A percentile compares a stretch with the other conserved stretches of the same genome.
These are phyloP conservation scores for Apiospora marii DNA, from an alignment of 2,329 filamentous ascomycete genomes.

Conservation along the genomic window DNA sequence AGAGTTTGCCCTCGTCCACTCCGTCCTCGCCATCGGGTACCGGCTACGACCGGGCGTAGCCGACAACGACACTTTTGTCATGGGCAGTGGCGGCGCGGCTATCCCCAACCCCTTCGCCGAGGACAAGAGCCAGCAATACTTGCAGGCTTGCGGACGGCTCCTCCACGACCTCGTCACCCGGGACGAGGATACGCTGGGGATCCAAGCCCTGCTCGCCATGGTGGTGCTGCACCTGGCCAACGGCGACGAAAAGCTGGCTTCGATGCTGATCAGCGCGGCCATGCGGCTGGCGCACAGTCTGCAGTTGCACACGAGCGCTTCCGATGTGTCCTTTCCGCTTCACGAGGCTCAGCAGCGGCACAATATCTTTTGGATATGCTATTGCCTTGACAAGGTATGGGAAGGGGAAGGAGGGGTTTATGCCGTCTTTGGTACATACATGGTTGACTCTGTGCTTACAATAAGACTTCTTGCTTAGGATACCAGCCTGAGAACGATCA, in stretches of 20 bases:
- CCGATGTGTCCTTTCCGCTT: constrained; percentile 35
- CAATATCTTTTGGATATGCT: constrained; percentile 52
- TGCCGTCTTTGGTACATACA: no score
- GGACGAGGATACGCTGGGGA: constrained; percentile 47
- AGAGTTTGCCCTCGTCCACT: constrained; percentile 49
- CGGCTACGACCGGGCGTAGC: constrained; percentile 30
- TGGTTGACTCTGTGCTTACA: not conserved
- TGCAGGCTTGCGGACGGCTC: constrained; percentile 48
- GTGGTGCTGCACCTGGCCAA: constrained; percentile 48
- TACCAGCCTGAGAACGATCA: constrained; percentile 46
- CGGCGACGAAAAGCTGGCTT: constrained; percentile 46
- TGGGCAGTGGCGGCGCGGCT: constrained; percentile 26
- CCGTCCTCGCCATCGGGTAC: constrained; percentile 48
- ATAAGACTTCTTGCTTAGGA: constrained; percentile 34
- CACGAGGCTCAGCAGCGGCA: constrained; percentile 45
- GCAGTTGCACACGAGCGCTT: constrained; percentile 43
- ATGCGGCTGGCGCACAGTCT: constrained; percentile 48
- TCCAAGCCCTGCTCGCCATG: constrained; percentile 50
- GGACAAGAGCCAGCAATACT: constrained; percentile 37
- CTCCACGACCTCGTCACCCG: constrained; percentile 48
- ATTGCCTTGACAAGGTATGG: constrained; percentile 49
- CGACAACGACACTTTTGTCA: constrained; percentile 1
- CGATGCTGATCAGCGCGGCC: constrained; percentile 49
- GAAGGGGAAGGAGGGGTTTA: not conserved
- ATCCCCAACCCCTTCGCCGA: constrained; percentile 31